Conservation (phyloP, 1,284 basidiomycete genomes). For the Ceratobasidium sp. region DNA sequence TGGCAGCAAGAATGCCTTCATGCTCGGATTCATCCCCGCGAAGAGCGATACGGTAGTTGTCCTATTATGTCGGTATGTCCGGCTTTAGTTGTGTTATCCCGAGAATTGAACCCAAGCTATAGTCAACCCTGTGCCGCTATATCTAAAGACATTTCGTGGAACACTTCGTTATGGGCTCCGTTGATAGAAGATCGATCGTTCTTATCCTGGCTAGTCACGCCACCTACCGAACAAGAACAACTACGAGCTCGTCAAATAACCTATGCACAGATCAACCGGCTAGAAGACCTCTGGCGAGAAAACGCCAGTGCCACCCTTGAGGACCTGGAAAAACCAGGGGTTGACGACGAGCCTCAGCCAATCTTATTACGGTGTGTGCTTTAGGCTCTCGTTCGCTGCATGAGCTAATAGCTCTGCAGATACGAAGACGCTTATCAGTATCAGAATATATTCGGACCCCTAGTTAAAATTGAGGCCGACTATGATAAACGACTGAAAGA, state of each 20-base stretch:
- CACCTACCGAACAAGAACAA: slow-evolving; percentile 95
- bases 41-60: slow-evolving; percentile 99
- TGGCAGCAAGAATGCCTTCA: slow-evolving; percentile 99
- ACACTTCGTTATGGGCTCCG: slow-evolving; percentile 96
- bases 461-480: slow-evolving; percentile 99
- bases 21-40: slow-evolving; percentile 99
- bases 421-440: slow-evolving; percentile 99
- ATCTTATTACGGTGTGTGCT: slow-evolving; percentile 76
- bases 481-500: slow-evolving; percentile 99
- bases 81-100: slow-evolving; percentile 47
- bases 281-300: slow-evolving; percentile 99
- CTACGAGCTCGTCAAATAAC: slow-evolving; percentile 96
- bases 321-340: slow-evolving; percentile 96
- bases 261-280: slow-evolving; percentile 95
- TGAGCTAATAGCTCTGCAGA: slow-evolving; percentile 51
- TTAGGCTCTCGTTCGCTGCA: too few species aligned
- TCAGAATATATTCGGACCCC: slow-evolving; percentile 98
- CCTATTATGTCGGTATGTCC: slow-evolving; percentile 89
- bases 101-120: slow-evolving; percentile 40
- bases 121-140: slow-evolving; percentile 97
- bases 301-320: slow-evolving; percentile 95
- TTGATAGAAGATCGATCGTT: slow-evolving; percentile 99
- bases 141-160: slow-evolving; percentile 99
- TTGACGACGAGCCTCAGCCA: slow-evolving; percentile 95
- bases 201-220: slow-evolving; percentile 98